Percentiles rank a stretch among this genome's conserved stretches.
Conservation (phyloP, 2,329 filamentous ascomycete genomes). For the Canariomyces notabilis region DNA sequence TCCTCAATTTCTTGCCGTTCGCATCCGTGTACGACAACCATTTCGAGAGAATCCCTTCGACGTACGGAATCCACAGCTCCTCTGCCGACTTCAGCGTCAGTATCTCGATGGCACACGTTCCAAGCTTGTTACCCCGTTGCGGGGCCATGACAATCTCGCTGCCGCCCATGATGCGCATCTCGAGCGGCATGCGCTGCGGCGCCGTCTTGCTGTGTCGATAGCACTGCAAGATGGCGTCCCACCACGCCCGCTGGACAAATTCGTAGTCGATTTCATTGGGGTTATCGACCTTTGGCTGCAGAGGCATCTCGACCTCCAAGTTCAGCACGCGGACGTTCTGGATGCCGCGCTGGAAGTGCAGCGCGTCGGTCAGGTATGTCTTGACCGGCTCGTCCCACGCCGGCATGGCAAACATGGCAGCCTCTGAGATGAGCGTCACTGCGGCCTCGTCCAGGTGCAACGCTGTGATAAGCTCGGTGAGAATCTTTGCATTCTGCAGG, state of each 20-base stretch:
- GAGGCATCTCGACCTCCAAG: constrained; percentile 41
- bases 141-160: constrained; percentile 41
- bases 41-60: constrained; percentile 36
- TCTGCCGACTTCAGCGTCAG: constrained; percentile 37
- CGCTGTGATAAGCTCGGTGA: constrained; percentile 29
- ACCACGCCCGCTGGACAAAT: constrained; percentile 43
- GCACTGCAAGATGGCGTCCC: constrained; percentile 43
- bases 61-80: constrained; percentile 37
- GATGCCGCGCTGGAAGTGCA: constrained; percentile 44
- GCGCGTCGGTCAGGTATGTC: constrained; percentile 39
- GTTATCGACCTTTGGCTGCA: constrained; percentile 31
- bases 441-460: constrained; percentile 16
- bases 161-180: constrained; percentile 41
- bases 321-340: constrained; percentile 44
- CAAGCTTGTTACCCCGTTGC: constrained; percentile 37
- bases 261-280: constrained; percentile 36
- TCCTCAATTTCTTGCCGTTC: constrained; percentile 30
- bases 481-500: constrained; percentile 15
- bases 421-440: constrained; percentile 31
- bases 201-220: constrained; percentile 33
- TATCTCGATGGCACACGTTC: constrained; percentile 40
- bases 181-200: constrained; percentile 40
- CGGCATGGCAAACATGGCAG: constrained; percentile 31
- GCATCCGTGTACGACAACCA: constrained; percentile 37
- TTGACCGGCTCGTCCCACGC: constrained; percentile 30